phyloP scores from a whole-genome alignment of 495 filamentous ascomycete genomes.

The Hyaloscypha variabilis region DNA sequence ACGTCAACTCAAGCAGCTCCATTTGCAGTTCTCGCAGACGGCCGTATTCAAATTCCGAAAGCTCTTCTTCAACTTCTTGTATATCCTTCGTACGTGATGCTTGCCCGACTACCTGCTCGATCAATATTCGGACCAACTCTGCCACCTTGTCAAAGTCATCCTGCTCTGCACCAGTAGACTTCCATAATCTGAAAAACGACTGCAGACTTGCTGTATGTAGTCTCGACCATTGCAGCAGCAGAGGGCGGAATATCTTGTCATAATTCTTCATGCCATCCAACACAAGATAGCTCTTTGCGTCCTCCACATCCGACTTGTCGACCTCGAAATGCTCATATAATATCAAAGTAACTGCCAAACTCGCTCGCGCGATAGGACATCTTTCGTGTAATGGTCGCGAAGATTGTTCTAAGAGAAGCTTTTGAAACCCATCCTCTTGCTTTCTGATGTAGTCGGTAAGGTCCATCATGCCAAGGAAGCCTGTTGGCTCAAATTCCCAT shows the following conservation, averaged over 20 bases:
- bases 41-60: slow-evolving; percentile 78
- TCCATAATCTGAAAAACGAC: slow-evolving; percentile 92
- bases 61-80: slow-evolving; percentile 84
- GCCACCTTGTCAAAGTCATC: slow-evolving; percentile 92
- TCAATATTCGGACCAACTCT: slow-evolving; percentile 86
- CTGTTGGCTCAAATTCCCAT: slow-evolving; percentile 79
- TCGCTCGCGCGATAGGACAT: slow-evolving; percentile 87
- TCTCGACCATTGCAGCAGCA: slow-evolving; percentile 93
- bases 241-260: slow-evolving; percentile 84
- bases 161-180: slow-evolving; percentile 75
- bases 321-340: slow-evolving; percentile 96
- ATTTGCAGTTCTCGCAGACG: slow-evolving; percentile 88
- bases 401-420: slow-evolving; percentile 87
- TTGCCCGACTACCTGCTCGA: slow-evolving; percentile 88
- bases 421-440: slow-evolving; percentile 90
- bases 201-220: slow-evolving; percentile 90
- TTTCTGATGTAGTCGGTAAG: slow-evolving; percentile 89
- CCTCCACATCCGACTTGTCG: slow-evolving; percentile 82
- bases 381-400: slow-evolving; percentile 68
- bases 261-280: slow-evolving; percentile 78
- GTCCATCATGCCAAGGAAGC: slow-evolving; percentile 97
- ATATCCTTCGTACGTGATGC: slow-evolving; percentile 84
- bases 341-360: slow-evolving; percentile 82
- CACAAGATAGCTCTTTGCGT: slow-evolving; percentile 70
- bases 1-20: slow-evolving; percentile 86